Conservation (phyloP, 2,329 filamentous ascomycete species). For the Hypoxylon sp. region DNA sequence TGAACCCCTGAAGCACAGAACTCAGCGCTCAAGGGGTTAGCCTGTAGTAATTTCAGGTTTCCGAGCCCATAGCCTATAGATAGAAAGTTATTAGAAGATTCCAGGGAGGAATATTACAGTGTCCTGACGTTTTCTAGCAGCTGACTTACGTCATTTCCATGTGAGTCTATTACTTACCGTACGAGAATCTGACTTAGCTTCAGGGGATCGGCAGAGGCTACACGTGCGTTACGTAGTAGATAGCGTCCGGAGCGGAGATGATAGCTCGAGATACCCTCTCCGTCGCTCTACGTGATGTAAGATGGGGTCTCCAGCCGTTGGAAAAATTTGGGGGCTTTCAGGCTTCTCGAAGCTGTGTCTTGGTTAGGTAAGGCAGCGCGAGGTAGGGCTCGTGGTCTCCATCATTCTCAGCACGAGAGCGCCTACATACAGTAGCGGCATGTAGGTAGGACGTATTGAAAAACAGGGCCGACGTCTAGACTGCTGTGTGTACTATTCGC, state of each 20-base stretch:
- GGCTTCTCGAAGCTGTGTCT: slow-evolving; percentile 28
- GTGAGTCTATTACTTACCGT: background rate
- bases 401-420: background rate
- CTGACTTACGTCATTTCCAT: slow-evolving; percentile 23
- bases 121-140: background rate
- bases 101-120: slow-evolving; percentile 16
- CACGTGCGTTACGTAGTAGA: slow-evolving; percentile 4
- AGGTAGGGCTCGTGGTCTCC: slow-evolving; percentile 25
- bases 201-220: slow-evolving; percentile 17
- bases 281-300: slow-evolving; percentile 13
- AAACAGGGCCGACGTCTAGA: slow-evolving; percentile 25
- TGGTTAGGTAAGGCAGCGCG: slow-evolving; percentile 18
- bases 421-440: slow-evolving; percentile 8
- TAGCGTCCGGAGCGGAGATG: slow-evolving; percentile 17
- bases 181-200: slow-evolving; percentile 24
- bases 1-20: background rate
- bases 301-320: slow-evolving; percentile 4
- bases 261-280: slow-evolving; percentile 17
- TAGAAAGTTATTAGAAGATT: slow-evolving; percentile 5
- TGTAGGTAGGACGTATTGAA: slow-evolving; percentile 18
- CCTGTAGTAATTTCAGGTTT: background rate
- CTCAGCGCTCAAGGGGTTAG: background rate
- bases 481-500: slow-evolving; percentile 14
- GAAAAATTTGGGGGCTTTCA: slow-evolving; percentile 25
- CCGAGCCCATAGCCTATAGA: slow-evolving; percentile 10